Evolutionary conservation across 306 rosid species (phyloP).

Genomic region (Cercis canadensis): DNA sequence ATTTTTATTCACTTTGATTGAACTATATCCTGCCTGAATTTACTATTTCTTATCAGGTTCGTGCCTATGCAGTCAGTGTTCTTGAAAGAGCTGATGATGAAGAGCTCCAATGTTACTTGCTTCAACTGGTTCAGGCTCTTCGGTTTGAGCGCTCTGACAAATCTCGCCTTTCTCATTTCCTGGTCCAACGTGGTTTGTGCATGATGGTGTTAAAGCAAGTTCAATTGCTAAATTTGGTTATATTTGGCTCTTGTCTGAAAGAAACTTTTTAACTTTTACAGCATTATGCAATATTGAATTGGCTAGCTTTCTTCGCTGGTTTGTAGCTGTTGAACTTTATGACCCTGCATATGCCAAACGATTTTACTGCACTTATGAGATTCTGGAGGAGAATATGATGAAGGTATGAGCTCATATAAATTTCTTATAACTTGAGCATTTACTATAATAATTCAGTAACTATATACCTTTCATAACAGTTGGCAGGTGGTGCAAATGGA

Average conservation of each 20-base stretch:
- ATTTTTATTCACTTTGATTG: neutral
- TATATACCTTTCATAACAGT: conserved; percentile 48
- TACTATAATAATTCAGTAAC: conserved; percentile 20
- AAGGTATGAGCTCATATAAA: conserved; percentile 65
- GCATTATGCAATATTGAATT: conserved; percentile 87
- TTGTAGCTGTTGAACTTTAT: conserved; percentile 92
- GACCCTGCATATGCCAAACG: conserved; percentile 96
- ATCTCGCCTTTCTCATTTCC: conserved; percentile 90
- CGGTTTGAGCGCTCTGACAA: conserved; percentile 97
- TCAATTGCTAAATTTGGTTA: conserved; percentile 40
- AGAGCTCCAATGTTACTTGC: conserved; percentile 96
- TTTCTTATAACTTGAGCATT: conserved; percentile 15
- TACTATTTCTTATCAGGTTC: conserved; percentile 66
- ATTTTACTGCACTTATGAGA: conserved; percentile 86
- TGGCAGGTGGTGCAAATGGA: conserved; percentile 67
- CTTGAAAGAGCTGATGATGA: conserved; percentile 99
- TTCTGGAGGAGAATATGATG: conserved; percentile 95
- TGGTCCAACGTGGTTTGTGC: conserved; percentile 85
- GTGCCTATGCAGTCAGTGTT: conserved; percentile 99
- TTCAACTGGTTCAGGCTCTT: conserved; percentile 98
- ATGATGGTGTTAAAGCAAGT: conserved; percentile 38
- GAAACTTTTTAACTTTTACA: conserved; percentile 50
- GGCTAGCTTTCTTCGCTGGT: conserved; percentile 99
- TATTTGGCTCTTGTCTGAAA: conserved; percentile 44
- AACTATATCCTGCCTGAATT: conserved; percentile 25